Conservation (phyloP, 306 rosid genomes). For the Vigna trinervia region DNA sequence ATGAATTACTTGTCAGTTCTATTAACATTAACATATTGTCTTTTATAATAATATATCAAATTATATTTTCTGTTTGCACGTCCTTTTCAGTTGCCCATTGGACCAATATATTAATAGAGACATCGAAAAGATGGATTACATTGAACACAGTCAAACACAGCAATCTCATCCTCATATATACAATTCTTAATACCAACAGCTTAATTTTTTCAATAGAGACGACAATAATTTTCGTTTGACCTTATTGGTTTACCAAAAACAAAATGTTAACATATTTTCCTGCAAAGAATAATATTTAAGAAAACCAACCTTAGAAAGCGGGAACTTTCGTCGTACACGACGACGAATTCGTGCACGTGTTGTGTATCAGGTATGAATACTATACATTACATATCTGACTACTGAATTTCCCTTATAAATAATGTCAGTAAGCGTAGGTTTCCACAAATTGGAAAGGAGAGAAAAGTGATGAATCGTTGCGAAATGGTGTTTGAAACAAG, state of each 20-base stretch:
- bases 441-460: background rate
- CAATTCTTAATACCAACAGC: background rate
- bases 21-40: too few species aligned
- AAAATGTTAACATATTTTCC: background rate
- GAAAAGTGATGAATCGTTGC: constrained; percentile 45
- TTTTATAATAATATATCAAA: too few species aligned
- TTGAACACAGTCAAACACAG: constrained; percentile 46
- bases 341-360: background rate
- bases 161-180: constrained; percentile 23
- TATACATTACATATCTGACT: constrained; percentile 40
- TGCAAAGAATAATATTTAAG: background rate
- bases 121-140: constrained; percentile 24
- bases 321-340: constrained; percentile 32
- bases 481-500: constrained; percentile 41
- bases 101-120: background rate
- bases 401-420: constrained; percentile 4
- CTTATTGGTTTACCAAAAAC: too few species aligned
- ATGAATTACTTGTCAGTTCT: too few species aligned
- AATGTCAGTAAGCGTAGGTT: background rate
- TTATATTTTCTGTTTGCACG: background rate
- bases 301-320: background rate
- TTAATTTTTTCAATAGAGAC: too few species aligned
- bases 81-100: constrained; percentile 22
- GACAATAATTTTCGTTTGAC: background rate
- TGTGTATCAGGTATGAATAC: background rate